Evolutionary conservation across 2,329 filamentous ascomycete species (phyloP).

Genomic region (Stachybotrys chartarum): DNA sequence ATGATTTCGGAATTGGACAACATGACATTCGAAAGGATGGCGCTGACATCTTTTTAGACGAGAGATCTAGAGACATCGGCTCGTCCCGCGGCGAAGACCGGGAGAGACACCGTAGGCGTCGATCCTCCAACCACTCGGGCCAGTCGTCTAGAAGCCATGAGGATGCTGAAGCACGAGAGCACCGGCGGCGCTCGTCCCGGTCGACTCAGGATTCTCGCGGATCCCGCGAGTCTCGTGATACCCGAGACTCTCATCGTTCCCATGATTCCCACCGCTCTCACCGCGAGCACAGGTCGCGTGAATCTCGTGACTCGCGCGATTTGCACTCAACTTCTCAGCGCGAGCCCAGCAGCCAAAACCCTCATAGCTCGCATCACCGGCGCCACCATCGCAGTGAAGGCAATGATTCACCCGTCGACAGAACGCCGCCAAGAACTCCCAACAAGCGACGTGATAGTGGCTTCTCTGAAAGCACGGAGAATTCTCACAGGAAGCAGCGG

Average conservation of each 20-base stretch:
- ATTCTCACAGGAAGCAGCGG: slow-evolving; percentile 26
- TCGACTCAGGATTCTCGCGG: background rate
- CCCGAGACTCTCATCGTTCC: slow-evolving; percentile 1
- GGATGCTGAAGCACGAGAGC: slow-evolving; percentile 16
- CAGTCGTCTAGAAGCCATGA: slow-evolving; percentile 21
- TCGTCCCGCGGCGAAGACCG: slow-evolving; percentile 29
- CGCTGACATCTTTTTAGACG: slow-evolving; percentile 52
- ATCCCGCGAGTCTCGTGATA: background rate
- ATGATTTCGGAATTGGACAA: slow-evolving; percentile 19
- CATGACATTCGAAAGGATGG: slow-evolving; percentile 35
- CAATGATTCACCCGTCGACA: slow-evolving; percentile 23
- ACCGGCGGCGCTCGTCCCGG: slow-evolving; percentile 3
- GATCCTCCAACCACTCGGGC: slow-evolving; percentile 29
- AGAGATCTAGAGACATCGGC: slow-evolving; percentile 31
- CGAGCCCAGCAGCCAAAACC: slow-evolving; percentile 9
- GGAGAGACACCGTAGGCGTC: slow-evolving; percentile 34
- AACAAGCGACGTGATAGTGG: slow-evolving; percentile 37
- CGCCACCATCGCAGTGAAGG: slow-evolving; percentile 32
- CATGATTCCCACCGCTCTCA: slow-evolving; percentile 8
- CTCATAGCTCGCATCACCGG: slow-evolving; percentile 22
- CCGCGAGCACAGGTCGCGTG: slow-evolving; percentile 5
- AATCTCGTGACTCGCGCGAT: slow-evolving; percentile 8
- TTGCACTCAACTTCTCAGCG: background rate
- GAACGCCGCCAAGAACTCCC: slow-evolving; percentile 29
- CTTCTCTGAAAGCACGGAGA: slow-evolving; percentile 32